These are phyloP conservation scores for Camelina laxa DNA, from an alignment of 345 rosid species.

Conservation along the genomic window DNA sequence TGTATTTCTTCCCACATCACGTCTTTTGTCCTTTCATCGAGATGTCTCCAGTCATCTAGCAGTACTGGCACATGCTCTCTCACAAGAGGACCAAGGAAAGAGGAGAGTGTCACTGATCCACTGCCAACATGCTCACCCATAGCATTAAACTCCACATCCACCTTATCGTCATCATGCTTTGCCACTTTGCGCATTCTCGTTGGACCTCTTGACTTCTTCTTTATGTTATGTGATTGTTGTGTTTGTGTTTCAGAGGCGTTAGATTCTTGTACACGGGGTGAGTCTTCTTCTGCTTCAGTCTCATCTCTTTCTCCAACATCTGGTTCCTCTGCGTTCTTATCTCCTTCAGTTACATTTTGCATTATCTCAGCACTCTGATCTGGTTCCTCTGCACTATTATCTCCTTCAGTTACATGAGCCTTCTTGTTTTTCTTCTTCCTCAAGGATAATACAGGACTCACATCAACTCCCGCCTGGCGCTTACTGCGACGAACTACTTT, in stretches of 20 bases:
- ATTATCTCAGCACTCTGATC: no score
- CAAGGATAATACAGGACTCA: background rate
- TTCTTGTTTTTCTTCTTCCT: background rate
- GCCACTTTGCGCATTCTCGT: no score
- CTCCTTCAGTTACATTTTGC: no score
- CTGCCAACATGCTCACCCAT: background rate
- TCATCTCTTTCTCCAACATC: background rate
- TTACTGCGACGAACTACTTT: background rate
- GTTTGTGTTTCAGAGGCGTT: no score
- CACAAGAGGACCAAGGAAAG: background rate
- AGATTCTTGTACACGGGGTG: no score
- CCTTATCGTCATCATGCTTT: no score
- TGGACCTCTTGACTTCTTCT: no score
- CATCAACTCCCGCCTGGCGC: constrained; percentile 4
- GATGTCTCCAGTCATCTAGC: constrained; percentile 5
- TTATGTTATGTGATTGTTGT: no score
- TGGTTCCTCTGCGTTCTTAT: background rate
- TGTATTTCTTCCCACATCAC: background rate
- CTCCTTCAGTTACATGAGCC: no score
- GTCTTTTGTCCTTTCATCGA: background rate
- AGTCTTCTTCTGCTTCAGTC: no score
- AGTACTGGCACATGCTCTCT: background rate
- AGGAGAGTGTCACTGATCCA: background rate
- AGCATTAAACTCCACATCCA: no score
- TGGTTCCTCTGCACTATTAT: no score